Evolutionary conservation across 176 grass and related monocot species (phyloP).

Genomic region (Oryza longistaminata): DNA sequence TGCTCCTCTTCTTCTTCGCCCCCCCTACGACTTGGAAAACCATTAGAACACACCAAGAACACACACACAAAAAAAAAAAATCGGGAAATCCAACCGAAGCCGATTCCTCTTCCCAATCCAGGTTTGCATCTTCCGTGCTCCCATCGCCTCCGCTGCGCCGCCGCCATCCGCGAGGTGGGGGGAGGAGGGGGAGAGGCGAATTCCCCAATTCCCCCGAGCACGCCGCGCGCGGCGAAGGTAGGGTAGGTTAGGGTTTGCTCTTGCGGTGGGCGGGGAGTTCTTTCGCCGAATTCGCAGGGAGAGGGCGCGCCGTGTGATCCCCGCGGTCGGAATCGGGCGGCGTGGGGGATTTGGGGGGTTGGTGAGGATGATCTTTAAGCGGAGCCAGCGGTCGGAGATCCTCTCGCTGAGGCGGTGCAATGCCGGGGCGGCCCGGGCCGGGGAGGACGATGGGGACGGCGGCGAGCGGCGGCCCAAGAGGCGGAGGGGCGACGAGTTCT

Average conservation of each 20-base stretch:
- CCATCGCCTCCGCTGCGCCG: conserved; percentile 19
- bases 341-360: conserved; percentile 39
- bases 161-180: background rate
- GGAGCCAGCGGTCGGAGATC: conserved; percentile 72
- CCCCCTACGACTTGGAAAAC: conserved; percentile 39
- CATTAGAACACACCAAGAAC: conserved; percentile 59
- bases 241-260: conserved; percentile 46
- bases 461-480: conserved; percentile 51
- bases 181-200: background rate
- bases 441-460: conserved; percentile 39
- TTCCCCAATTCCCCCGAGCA: conserved; percentile 25
- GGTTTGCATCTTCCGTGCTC: conserved; percentile 9
- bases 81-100: conserved; percentile 30
- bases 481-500: conserved; percentile 63
- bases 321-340: background rate
- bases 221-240: conserved; percentile 7
- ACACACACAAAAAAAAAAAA: background rate
- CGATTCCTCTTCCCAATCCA: conserved; percentile 2
- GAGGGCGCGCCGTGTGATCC: conserved; percentile 26
- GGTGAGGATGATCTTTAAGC: conserved; percentile 89
- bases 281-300: conserved; percentile 15
- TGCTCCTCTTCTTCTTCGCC: background rate
- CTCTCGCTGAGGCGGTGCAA: conserved; percentile 76
- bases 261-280: background rate
- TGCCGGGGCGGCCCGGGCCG: conserved; percentile 52